Evolutionary conservation across 164 flowering plant species (phyloP), one percentile per base, ranked within the genome.

Genomic region (Chloranthus sessilifolius): DNA sequence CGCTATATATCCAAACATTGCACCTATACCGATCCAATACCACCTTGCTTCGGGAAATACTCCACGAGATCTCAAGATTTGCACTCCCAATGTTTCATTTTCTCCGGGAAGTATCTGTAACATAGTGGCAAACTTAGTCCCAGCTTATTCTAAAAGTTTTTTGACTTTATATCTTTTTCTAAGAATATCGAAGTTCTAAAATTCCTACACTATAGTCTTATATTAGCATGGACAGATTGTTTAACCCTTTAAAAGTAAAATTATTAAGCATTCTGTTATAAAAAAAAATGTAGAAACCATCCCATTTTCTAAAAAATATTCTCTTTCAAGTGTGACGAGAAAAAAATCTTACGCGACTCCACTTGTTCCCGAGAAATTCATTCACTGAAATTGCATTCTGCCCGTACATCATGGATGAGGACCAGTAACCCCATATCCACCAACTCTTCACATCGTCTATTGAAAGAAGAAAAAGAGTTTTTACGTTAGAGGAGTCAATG

Each of bases 391-490:
- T 56, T 11, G 71, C 74, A 36, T 74, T 71, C 47, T 71, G 74
- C 1, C 51, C 71, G 49, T 74, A 74, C 76, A 71, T 71, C 56
- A 74, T 11, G 9, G 79, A 76, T 12, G 75, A 71, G 21, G 45
- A 7, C 76, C 76, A 74, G 33, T 74, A 74, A 9, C 74, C 79
- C 79, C 79, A 74, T 37, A 49, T 60, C 79, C 79, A 74, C 79
- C 79, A 74, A n/a, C 21, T 59, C 47, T 65, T 68, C 23, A 74
- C 53, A 43, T 65, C 50, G 2, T 65, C 79, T 74, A 64, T 12
- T 15, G 29, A 4, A 28, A 53, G 1, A 19, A 20, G 23, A 50
- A 19, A 27, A 39, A 3, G 16, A n/a, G n/a, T 4, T 39, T 4
- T 15, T 33, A 14, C 3, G 27, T 22, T 44, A 22, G 15, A 11